Percentiles rank a stretch among this genome's conserved stretches.
Conservation (phyloP, 176 grass and related monocot genomes). For the Eragrostis curvula region DNA sequence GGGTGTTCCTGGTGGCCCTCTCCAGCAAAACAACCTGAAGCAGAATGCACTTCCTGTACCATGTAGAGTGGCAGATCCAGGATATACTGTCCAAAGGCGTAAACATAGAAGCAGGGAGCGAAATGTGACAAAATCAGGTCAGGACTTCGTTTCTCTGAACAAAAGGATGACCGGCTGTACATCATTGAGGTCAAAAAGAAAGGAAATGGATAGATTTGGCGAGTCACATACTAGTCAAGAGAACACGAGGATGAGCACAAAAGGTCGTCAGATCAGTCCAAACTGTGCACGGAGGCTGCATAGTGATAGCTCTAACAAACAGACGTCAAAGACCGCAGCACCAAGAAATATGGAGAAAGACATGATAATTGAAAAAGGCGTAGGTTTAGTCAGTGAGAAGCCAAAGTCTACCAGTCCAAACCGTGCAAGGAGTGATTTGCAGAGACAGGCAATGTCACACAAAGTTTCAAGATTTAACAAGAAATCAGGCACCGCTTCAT, state of each 20-base stretch:
- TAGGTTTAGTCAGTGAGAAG: constrained; percentile 50
- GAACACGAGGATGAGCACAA: constrained; percentile 38
- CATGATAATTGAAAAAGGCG: constrained; percentile 59
- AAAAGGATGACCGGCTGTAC: constrained; percentile 44
- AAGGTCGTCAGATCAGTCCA: constrained; percentile 21
- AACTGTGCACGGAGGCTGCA: not conserved
- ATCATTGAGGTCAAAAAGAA: constrained; percentile 53
- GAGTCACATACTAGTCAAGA: constrained; percentile 17
- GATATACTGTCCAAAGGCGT: constrained; percentile 27
- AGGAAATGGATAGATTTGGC: constrained; percentile 43
- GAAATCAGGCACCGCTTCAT: constrained; percentile 46
- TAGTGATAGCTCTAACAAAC: constrained; percentile 29
- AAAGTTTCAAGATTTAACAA: constrained; percentile 41
- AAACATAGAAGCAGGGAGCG: constrained; percentile 37
- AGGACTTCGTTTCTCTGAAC: constrained; percentile 54
- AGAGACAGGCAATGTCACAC: constrained; percentile 13
- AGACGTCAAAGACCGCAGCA: constrained; percentile 19
- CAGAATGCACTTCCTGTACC: constrained; percentile 52
- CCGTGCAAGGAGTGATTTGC: constrained; percentile 12
- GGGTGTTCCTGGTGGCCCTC: constrained; percentile 34
- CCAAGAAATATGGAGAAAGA: constrained; percentile 47
- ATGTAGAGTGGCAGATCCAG: constrained; percentile 16
- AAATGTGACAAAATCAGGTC: constrained; percentile 18
- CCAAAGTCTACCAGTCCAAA: constrained; percentile 33
- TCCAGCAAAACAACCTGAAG: constrained; percentile 74